These are phyloP conservation scores for Strobilomyces confusus DNA, from an alignment of 768 basidiomycete species.

Conservation along the genomic window DNA sequence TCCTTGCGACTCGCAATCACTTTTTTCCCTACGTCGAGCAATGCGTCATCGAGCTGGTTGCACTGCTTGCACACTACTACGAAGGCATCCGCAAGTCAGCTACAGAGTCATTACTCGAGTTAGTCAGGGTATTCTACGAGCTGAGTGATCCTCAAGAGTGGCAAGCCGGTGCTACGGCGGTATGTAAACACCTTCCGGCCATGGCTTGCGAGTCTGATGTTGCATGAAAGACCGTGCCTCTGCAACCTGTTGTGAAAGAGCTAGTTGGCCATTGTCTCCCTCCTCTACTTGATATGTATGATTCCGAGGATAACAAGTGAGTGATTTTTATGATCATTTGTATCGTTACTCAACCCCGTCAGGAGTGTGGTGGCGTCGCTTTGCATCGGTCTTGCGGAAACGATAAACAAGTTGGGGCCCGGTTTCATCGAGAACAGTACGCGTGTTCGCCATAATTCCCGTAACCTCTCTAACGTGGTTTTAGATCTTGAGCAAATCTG, in stretches of 20 bases:
- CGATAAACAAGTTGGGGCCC: constrained; percentile 88
- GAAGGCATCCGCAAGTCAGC: constrained; percentile 96
- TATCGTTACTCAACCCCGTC: constrained; percentile 12
- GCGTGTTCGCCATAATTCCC: constrained; percentile 27
- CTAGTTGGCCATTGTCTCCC: constrained; percentile 72
- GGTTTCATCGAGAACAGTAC: constrained; percentile 75
- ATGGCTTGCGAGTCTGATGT: constrained; percentile 5
- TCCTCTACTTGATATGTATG: constrained; percentile 82
- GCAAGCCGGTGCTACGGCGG: constrained; percentile 65
- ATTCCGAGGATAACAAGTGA: constrained; percentile 95
- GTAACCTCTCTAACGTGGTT: constrained; percentile 4
- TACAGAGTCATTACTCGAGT: constrained; percentile 81
- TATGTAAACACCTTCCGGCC: constrained; percentile 34
- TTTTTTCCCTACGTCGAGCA: constrained; percentile 92
- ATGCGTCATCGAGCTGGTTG: constrained; percentile 73
- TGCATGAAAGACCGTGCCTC: constrained; percentile 37
- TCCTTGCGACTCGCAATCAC: constrained; percentile 71
- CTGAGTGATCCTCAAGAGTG: constrained; percentile 80
- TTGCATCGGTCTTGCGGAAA: constrained; percentile 86
- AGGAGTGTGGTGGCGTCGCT: constrained; percentile 87
- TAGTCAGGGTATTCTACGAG: constrained; percentile 89
- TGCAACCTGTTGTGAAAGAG: constrained; percentile 70
- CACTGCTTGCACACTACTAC: constrained; percentile 86
- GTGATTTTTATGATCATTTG: constrained; percentile 29
- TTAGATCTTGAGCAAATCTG: constrained; percentile 75